Base-by-base conservation (phyloP, 2,329 filamentous ascomycete genomes). In the Colletotrichum sp. region DNA sequence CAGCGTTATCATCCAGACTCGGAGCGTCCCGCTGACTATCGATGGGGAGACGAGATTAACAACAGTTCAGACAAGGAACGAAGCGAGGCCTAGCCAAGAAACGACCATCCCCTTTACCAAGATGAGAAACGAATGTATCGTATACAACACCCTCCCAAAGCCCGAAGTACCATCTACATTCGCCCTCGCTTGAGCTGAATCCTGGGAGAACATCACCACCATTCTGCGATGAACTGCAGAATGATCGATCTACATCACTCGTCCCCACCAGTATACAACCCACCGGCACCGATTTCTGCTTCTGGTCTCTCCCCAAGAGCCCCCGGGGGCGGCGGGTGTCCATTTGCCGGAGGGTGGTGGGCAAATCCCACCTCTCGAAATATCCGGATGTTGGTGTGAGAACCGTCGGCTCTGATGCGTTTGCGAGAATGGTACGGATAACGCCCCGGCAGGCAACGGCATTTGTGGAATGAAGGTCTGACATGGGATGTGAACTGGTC, bases 161-260 rank as follows among this genome's bases (percentile, higher is more conserved):
- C 70, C 43, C 62, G 27, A 73, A 58, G 73, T 75, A 75, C 64
- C 43, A 43, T 52, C 56, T 75, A 71, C 69, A 72, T 22, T 18
- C 16, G 25, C 28, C 25, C n/a, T 60, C 39, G 62, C 39, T 39
- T 52, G 7, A 64, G 22, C 12, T 56, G 13, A 30, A 36, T 60
- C 30, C 65, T 39, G 7, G 39, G 48, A 32, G 48, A 71, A 61
- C 68, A 62, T 55, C 69, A 36, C 28, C 34, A 28, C 18, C 28
- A 8, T 52, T 32, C 43, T 18, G 22, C 73, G 69, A 75, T 64
- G 73, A 27, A 68, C 73, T 58, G 36, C 64, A n/a, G n/a, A 52
- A 73, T 58, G 28, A 69, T 73, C 56, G 58, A 68, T 52, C 43
- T 48, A 73, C 70, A 70, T 73, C 73, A 73, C 22, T 64, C 70